Evolutionary conservation across 2,329 filamentous ascomycete genomes (phyloP).

Genomic region (Balansia obtecta): DNA sequence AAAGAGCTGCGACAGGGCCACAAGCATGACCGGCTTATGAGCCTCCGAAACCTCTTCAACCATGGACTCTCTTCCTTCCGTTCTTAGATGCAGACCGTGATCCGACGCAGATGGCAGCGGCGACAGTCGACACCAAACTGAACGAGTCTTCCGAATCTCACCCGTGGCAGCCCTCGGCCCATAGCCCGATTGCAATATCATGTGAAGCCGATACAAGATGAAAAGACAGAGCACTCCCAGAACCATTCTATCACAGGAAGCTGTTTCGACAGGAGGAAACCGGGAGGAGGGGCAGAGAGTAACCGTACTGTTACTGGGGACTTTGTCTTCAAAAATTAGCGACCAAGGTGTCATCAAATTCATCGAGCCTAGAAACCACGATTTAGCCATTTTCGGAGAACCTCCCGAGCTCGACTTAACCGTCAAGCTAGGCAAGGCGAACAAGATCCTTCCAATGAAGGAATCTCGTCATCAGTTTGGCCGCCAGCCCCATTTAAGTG

Average conservation of each 20-base stretch:
- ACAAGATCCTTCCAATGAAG: background rate
- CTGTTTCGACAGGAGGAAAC: background rate
- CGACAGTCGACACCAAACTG: constrained; percentile 12
- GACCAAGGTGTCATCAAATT: background rate
- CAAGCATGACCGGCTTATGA: constrained; percentile 62
- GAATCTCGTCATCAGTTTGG: background rate
- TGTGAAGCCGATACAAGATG: background rate
- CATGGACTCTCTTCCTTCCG: constrained; percentile 8
- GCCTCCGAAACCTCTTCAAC: constrained; percentile 37
- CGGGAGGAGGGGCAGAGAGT: background rate
- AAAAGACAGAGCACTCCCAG: background rate
- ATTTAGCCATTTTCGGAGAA: no score
- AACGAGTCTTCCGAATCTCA: constrained; percentile 8
- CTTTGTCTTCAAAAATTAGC: background rate
- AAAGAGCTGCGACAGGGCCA: constrained; percentile 68
- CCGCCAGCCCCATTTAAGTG: background rate
- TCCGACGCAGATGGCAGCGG: constrained; percentile 6
- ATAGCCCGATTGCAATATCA: background rate
- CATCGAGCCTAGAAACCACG: no score
- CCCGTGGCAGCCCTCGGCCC: background rate
- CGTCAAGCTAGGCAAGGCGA: background rate
- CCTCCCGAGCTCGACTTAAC: no score
- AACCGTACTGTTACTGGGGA: background rate
- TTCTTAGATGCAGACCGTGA: background rate
- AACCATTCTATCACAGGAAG: background rate